Evolutionary conservation across 2,329 filamentous ascomycete genomes (phyloP), one percentile per base, ranked within the genome.

Genomic region (Diplodia seriata): DNA sequence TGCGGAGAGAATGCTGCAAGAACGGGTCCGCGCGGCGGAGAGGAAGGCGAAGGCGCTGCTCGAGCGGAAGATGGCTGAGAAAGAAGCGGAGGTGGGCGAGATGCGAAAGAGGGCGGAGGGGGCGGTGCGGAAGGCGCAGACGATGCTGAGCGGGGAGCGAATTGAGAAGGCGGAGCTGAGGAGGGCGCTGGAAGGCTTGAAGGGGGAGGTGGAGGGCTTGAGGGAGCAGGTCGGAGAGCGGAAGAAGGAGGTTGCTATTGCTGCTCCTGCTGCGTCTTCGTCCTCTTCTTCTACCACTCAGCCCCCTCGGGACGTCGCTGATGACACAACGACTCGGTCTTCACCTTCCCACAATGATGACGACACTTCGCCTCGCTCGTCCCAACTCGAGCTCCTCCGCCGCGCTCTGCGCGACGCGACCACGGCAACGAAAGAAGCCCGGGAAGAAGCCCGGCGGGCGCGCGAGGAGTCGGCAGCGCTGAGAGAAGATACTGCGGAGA

Each of bases 21-120:
- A 47, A 3, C 40, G 53, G 29, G n/a, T 49, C 53, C 36, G 33
- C 15, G 50, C 50, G 18, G 57, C 26, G 29, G 31, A n/a, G 18
- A 14, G 26, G 18, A 23, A 23, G 20, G 66, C 23, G 56, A 62
- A 23, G 31, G 53, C n/a, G 53, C 29, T 54, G 31, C 33, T 56
- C 6, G 55, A 33, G 40, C 18, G 43, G 14, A 31, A 23, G 61
- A 36, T 59, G n/a, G 61, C 65, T 8, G 31, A 57, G 50, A 31
- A 33, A n/a, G n/a, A 31, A 40, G n/a, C 40, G 14, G 57, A 68
- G 50, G n/a, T 26, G 31, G 36, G 55, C 3, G 47, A 38, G 9
- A 47, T 68, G 57, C 49, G 59, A 38, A 38, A 14, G 26, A 63
- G 29, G 59, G 66, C 66, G n/a, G 51, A 64, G 36, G 51, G 31